Evolutionary conservation across 768 basidiomycete species (phyloP), one percentile per base, ranked within the genome.

Genomic region (Leccinum ochraceum): DNA sequence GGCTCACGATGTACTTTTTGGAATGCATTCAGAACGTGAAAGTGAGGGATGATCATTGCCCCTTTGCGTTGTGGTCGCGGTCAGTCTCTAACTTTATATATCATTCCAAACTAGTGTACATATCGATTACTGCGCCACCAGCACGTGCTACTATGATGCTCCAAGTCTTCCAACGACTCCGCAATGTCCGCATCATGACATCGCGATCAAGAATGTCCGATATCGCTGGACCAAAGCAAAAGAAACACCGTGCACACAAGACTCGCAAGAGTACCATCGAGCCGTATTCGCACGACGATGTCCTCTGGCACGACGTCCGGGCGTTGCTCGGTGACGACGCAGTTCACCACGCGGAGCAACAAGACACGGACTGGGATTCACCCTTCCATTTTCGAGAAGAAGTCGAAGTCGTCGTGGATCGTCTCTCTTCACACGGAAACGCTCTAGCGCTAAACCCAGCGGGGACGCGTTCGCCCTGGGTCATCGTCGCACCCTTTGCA

Each of bases 401-500:
- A 64, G 66, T 94, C 2, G 85, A 88, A 61, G 77, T 95, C 36
- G 79, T 81, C 54, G 86, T 93, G 10, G 82, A 79, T 58, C 79
- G 73, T 60, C 75, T 95, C 22, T 83, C 88, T 49, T 86, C 88
- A 1, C 80, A 78, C 61, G 88, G 89, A 85, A 61, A 65, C 79
- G 88, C 86, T 0, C 77, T 94, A 14, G 89, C 86, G 0, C 67
- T 83, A 11, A 79, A 82, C 4, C 78, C 80, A 11, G 71, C 80
- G 10, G 72, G 75, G 0, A 72, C 80, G 5, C 75, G 73, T 57
- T 80, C 80, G 0, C 82, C 87, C 24, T 98, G 96, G 93, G 88
- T 88, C 1, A 78, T 98, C 37, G 79, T 92, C 36, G 84, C 90
- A 0, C 96, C 96, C 0, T 92, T 95, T 64, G 83, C 87, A 2